phyloP scores from a whole-genome alignment of 2,329 filamentous ascomycete species.

The Aspergillus fructus region DNA sequence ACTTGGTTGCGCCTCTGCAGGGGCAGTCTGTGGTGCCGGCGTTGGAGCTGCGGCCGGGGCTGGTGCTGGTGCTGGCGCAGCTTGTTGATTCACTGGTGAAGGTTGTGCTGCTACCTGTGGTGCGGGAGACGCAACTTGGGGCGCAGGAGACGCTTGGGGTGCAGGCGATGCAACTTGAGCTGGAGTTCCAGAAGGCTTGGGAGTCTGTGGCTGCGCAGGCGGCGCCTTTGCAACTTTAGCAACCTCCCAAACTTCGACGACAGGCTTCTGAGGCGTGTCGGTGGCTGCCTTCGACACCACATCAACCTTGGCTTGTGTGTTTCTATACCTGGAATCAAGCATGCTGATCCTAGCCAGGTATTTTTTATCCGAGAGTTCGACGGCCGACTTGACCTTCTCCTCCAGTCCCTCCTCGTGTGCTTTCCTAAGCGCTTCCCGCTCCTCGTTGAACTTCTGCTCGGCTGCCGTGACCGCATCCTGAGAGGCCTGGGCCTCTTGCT shows the following conservation, averaged over 20 bases:
- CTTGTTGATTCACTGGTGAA: neutral
- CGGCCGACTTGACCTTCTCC: conserved; percentile 58
- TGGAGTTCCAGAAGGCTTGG: conserved; percentile 28
- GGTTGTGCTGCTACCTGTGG: neutral
- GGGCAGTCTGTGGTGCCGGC: conserved; percentile 2
- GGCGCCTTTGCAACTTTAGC: conserved; percentile 66
- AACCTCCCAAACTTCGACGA: conserved; percentile 81
- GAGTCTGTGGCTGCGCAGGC: conserved; percentile 34
- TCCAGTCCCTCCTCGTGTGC: conserved; percentile 58
- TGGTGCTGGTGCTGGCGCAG: neutral
- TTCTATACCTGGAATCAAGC: conserved; percentile 67
- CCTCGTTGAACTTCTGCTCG: conserved; percentile 39
- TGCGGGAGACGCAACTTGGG: conserved; percentile 5
- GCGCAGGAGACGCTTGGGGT: conserved; percentile 18
- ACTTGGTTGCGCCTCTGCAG: conserved; percentile 12
- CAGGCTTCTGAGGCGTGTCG: conserved; percentile 81
- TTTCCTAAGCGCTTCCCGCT: conserved; percentile 43
- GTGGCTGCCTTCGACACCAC: conserved; percentile 77
- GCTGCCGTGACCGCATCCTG: conserved; percentile 38
- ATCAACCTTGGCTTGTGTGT: conserved; percentile 68
- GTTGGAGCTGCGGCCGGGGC: neutral
- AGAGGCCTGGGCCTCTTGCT: conserved; percentile 34
- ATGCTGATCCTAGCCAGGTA: conserved; percentile 74
- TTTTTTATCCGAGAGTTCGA: conserved; percentile 73
- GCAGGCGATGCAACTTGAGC: conserved; percentile 19